phyloP scores from a whole-genome alignment of 139 green algal species.

The Dunaliella primolecta region DNA sequence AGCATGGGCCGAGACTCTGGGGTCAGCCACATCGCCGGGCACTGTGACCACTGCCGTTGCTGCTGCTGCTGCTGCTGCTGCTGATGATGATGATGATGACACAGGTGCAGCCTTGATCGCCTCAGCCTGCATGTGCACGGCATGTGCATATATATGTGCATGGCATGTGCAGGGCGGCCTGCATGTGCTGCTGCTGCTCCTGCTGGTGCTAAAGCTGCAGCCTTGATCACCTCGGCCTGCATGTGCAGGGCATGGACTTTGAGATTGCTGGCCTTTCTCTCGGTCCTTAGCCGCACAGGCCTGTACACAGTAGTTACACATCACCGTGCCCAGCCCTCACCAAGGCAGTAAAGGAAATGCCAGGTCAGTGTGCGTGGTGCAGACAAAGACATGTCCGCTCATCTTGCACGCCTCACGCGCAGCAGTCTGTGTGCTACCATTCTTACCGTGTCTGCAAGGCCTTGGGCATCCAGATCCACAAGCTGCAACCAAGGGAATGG shows the following conservation, averaged over 20 bases:
- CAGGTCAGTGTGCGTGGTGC: background rate
- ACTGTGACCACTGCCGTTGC: background rate
- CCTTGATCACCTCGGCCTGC: background rate
- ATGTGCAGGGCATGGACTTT: background rate
- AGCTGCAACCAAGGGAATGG: slow-evolving; percentile 22
- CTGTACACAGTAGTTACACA: too few species aligned
- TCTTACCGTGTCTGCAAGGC: slow-evolving; percentile 13
- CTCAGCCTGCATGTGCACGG: background rate
- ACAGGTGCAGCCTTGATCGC: background rate
- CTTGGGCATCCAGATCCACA: slow-evolving; percentile 26
- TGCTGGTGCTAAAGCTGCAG: background rate
- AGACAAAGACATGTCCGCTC: background rate
- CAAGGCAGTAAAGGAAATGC: background rate
- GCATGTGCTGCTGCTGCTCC: background rate
- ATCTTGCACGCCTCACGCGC: background rate
- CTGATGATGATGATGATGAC: too few species aligned
- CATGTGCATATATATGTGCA: background rate
- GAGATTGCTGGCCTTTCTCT: too few species aligned
- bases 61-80: too few species aligned
- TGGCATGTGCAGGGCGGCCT: background rate
- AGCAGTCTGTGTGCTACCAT: background rate
- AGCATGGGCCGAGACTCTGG: background rate
- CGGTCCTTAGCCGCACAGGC: too few species aligned
- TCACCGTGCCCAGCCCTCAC: too few species aligned
- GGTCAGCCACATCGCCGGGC: background rate